A percentile compares a stretch with the other conserved stretches of the same genome.
These are phyloP conservation scores for Moesziomyces parantarcticus DNA, from an alignment of 1,284 basidiomycete species.

Conservation along the genomic window DNA sequence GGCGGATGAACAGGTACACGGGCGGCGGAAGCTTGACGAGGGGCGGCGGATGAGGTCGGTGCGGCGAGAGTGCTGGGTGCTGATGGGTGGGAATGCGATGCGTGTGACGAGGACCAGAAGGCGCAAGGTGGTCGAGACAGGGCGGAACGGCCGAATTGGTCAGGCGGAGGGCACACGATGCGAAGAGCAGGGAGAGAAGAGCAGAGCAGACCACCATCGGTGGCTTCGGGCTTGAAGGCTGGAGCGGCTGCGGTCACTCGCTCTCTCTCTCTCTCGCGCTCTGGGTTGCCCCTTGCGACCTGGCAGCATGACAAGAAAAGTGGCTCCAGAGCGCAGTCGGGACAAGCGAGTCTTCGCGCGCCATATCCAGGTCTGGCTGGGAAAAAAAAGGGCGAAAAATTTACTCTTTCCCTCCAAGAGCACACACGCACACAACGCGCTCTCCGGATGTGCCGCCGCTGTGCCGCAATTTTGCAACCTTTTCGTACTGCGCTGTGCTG, in stretches of 20 bases:
- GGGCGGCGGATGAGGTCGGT: too few species aligned
- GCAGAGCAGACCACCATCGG: background rate
- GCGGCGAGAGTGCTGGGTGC: background rate
- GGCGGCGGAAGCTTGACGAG: too few species aligned
- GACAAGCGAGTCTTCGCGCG: constrained; percentile 3
- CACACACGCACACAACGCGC: too few species aligned
- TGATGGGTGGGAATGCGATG: constrained; percentile 14
- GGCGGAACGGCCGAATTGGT: constrained; percentile 2
- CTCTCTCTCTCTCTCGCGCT: too few species aligned
- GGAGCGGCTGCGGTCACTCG: constrained; percentile 21
- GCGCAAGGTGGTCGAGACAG: constrained; percentile 2
- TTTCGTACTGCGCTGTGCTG: too few species aligned
- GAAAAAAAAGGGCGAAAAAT: constrained; percentile 7
- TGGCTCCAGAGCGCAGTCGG: constrained; percentile 7
- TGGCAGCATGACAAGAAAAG: constrained; percentile 1
- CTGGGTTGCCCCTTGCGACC: background rate
- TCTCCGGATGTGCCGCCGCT: background rate
- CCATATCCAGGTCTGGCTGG: constrained; percentile 16
- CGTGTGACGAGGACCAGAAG: constrained; percentile 14
- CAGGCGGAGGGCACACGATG: constrained; percentile 1
- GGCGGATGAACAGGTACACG: constrained; percentile 1
- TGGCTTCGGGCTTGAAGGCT: constrained; percentile 27
- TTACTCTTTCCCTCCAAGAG: background rate
- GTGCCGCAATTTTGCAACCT: background rate
- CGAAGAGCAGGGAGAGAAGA: constrained; percentile 1